phyloP scores from a whole-genome alignment of 2,329 filamentous ascomycete genomes.

The Microsporum canis region DNA sequence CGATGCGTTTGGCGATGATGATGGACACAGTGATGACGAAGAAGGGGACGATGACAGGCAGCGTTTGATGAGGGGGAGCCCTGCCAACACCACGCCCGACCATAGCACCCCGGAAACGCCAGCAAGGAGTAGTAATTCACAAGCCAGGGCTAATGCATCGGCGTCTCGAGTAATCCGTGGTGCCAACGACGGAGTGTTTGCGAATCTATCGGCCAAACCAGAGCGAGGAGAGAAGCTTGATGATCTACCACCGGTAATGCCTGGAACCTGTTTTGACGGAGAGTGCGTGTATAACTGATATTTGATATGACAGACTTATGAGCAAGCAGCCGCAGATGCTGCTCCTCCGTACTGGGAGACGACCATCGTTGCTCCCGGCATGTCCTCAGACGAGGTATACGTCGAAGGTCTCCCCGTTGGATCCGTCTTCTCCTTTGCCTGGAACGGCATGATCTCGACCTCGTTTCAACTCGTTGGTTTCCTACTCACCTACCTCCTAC shows the following conservation, averaged over 20 bases:
- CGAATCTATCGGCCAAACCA: conserved; percentile 84
- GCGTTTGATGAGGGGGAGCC: conserved; percentile 64
- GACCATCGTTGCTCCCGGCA: conserved; percentile 85
- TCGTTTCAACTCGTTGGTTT: conserved; percentile 96
- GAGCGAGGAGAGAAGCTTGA: conserved; percentile 66
- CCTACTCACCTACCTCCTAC: conserved; percentile 91
- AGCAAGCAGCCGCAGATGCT: conserved; percentile 92
- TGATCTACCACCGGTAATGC: conserved; percentile 77
- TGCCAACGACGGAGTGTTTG: conserved; percentile 88
- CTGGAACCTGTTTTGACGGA: neutral
- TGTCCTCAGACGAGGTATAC: conserved; percentile 89
- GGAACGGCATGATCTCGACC: conserved; percentile 87
- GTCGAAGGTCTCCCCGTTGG: conserved; percentile 88
- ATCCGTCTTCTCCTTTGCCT: conserved; percentile 70
- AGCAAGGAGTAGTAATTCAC: neutral
- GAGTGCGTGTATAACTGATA: neutral
- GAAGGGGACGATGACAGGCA: conserved; percentile 71
- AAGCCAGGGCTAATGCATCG: neutral
- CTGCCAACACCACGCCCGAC: conserved; percentile 14
- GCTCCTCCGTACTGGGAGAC: conserved; percentile 99
- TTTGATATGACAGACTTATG: conserved; percentile 59
- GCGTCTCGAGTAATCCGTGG: conserved; percentile 28
- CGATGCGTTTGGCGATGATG: conserved; percentile 82
- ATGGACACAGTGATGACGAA: conserved; percentile 59
- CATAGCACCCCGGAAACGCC: neutral